Conservation (phyloP, 768 basidiomycete species). For the Lactarius evosmus region DNA sequence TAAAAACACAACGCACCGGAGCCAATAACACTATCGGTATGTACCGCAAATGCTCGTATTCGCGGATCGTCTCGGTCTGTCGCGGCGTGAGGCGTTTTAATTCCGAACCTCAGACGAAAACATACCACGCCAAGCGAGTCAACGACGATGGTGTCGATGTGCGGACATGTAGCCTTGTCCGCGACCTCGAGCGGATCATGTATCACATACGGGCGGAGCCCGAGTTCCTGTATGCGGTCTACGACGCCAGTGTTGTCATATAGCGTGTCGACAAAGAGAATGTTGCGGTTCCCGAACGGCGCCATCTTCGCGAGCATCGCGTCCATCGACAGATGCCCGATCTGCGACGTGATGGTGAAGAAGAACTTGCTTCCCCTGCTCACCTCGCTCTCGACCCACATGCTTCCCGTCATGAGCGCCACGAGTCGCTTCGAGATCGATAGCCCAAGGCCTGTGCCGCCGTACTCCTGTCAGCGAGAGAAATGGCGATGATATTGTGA, state of each 20-base stretch:
- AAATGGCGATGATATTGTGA: background rate
- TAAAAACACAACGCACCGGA: slow-evolving; percentile 42
- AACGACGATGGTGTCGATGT: slow-evolving; percentile 94
- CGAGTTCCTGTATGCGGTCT: slow-evolving; percentile 72
- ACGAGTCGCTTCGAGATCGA: slow-evolving; percentile 98
- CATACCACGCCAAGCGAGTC: slow-evolving; percentile 83
- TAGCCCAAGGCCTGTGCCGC: slow-evolving; percentile 92
- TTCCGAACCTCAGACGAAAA: slow-evolving; percentile 28
- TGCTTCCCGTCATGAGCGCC: slow-evolving; percentile 94
- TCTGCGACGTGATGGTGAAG: slow-evolving; percentile 91
- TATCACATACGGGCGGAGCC: slow-evolving; percentile 71
- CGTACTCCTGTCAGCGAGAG: slow-evolving; percentile 68
- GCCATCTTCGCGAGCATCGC: slow-evolving; percentile 73
- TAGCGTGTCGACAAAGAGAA: slow-evolving; percentile 89
- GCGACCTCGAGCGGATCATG: slow-evolving; percentile 78
- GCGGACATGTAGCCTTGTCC: slow-evolving; percentile 76
- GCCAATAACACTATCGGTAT: slow-evolving; percentile 93
- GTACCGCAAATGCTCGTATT: slow-evolving; percentile 91
- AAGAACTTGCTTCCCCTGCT: slow-evolving; percentile 92
- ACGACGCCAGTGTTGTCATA: slow-evolving; percentile 72
- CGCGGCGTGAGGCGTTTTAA: background rate
- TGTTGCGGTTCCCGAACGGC: slow-evolving; percentile 82
- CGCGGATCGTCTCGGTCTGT: slow-evolving; percentile 86
- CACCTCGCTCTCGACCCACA: slow-evolving; percentile 98
- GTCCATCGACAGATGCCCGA: slow-evolving; percentile 72